Evolutionary conservation across 2,329 filamentous ascomycete species (phyloP), one percentile per base, ranked within the genome.

Genomic region (Claviceps maximensis): DNA sequence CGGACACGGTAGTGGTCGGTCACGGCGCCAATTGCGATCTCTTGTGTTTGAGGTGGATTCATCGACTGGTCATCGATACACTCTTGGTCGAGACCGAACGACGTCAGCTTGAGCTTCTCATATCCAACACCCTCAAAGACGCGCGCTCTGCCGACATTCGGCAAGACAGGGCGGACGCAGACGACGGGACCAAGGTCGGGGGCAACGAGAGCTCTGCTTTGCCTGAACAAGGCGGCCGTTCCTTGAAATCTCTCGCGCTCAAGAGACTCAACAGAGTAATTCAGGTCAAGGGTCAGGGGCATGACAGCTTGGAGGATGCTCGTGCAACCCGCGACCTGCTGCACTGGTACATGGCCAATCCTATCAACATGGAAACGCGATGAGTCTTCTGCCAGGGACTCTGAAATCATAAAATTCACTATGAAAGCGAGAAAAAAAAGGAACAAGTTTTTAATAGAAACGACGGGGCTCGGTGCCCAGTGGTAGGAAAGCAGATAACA

Each of bases 221-320:
- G 45, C 47, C 52, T 36, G 53, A 50, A 42, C 57, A 55, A 51
- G 54, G 51, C n/a, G 59, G 58, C 12, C 23, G 72, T 53, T 68
- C 62, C 44, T 61, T 77, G 47, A 76, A 74, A 58, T 62, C 56
- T 1, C 60, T 76, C 27, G 57, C 68, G 0, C 57, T 60, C 7
- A 61, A 65, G 40, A 61, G 70, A 23, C 63, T 76, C 1, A 59
- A 62, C 13, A 63, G 68, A n/a, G 53, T 59, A 1, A 74, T 76
- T 27, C 74, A 71, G 54, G 57, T 61, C 9, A 63, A 61, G 2
- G 61, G 59, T 9, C 52, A 50, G 25, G 67, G 67, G 8, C 71
- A 74, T 52, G 69, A 74, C 55, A 74, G 70, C 51, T 47, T 73
- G 17, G 71, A 76, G 56, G 73, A 76, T 55, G 71, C 72, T 4